Evolutionary conservation across 345 rosid species (phyloP), one percentile per base, ranked within the genome.

Genomic region (Eucalyptus camaldulensis): DNA sequence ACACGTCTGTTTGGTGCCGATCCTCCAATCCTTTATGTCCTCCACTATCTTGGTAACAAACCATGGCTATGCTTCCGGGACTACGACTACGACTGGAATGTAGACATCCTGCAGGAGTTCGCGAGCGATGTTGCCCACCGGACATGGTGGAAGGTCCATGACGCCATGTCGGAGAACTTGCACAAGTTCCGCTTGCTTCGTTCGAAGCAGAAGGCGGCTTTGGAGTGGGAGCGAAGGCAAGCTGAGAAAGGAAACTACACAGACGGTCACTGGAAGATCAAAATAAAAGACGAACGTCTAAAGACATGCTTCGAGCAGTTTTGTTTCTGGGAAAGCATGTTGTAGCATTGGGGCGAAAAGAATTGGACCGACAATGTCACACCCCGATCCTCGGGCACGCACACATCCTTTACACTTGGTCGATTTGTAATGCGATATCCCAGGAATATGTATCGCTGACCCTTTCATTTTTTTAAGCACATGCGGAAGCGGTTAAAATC

Each of bases 51-150:
- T 6, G 98, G 99, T 25, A 91, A 91, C 88, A 97, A 97, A 86
- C 99, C 98, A 7, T 97, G 99, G 99, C 86, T 95, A 86, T 97
- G 98, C 91, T 95, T 95, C 93, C 92, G 97, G 88, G 99, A 97
- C 91, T 97, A 96, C 8, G 99, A 97, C 91, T 97, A 98, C 93
- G 96, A 97, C 92, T 97, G 99, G 98, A 97, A 97, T 86, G 98
- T 96, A 53, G 98, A 95, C 89, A 92, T 93, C 58, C 86, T 94
- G 90, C 97, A 94, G 92, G 96, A 95, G 91, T 96, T 95, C 80
- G 98, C 99, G 0, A 95, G 97, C 33, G 96, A 97, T 47, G 95
- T 93, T 40, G 99, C 99, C 13, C 99, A 95, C 88, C 92, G 29
- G 86, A 96, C 92, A 25, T 97, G 98, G 98, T 95, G 98, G 98